Base-by-base conservation (phyloP, 352 stramenopile genomes). In the Pythium utonaiense region DNA sequence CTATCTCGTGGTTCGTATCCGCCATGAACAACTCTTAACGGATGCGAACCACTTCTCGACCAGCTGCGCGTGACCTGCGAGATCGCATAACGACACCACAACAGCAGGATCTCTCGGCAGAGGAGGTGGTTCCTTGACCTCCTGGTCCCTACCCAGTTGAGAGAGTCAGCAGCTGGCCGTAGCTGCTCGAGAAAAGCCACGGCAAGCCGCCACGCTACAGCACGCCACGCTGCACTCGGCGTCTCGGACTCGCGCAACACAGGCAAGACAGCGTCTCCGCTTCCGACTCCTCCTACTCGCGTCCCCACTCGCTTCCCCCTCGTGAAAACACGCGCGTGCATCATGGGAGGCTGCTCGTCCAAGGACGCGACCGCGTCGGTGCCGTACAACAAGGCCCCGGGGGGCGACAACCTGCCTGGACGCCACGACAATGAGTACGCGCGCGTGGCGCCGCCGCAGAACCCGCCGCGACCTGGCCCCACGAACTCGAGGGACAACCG, bases 341-440 rank as follows among this genome's bases (percentile, higher is more conserved):
- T 21, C 25, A 81, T 81, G 77, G 77, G 74, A 57, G 72, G 75
- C 53, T 79, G 72, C 63, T 64, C 64, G 8, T 83, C 72, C 54
- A 83, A 83, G 64, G 61, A 63, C 44, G 13, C 38, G 16, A 52
- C 42, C 31, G 57, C 45, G 36, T 12, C 12, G 7, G 53, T n/a
- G n/a, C n/a, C 60, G 17, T 40, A 66, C 36, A 14, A 21, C 44
- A 52, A 61, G 42, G 33, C 61, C 25, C 47, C 27, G 42, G 14
- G 17, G 42, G 14, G 17, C 33, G 16, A 40, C 16, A 28, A 36
- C 24, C 12, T 19, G 30, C 45, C 12, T 16, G 55, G 49, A 45
- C 33, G 49, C 28, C 7, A 53, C 36, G 22, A 57, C 19, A 10
- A 25, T 24, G 49, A 40, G 10, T 30, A 59, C 48, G 3, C 14